Percentiles rank a stretch among this genome's conserved stretches.
Evolutionary conservation across 2,329 filamentous ascomycete genomes (phyloP).

Genomic region (Ophiocordyceps camponoti-saundersi): DNA sequence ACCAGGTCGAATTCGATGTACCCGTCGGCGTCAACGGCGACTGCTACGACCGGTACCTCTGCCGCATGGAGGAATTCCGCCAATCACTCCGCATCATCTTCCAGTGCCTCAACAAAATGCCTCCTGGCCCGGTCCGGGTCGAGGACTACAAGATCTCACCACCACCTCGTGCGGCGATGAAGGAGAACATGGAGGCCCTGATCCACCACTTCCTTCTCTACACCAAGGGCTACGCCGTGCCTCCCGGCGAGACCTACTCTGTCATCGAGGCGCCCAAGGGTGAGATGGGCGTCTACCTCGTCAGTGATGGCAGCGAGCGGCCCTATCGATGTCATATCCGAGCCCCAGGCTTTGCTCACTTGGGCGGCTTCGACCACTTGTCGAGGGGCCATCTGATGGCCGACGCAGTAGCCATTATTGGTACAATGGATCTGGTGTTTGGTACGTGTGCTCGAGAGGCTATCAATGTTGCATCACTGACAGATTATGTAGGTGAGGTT

Average conservation of each 20-base stretch:
- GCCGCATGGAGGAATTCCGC: slow-evolving; percentile 98
- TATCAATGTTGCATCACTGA: slow-evolving; percentile 13
- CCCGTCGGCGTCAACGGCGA: slow-evolving; percentile 93
- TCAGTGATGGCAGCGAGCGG: slow-evolving; percentile 89
- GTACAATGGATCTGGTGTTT: slow-evolving; percentile 79
- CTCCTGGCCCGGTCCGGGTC: slow-evolving; percentile 78
- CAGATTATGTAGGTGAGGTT: slow-evolving; percentile 34
- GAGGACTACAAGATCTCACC: slow-evolving; percentile 98
- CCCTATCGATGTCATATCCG: slow-evolving; percentile 97
- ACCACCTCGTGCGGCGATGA: slow-evolving; percentile 94
- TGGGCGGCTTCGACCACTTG: slow-evolving; percentile 87
- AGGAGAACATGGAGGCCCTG: slow-evolving; percentile 99
- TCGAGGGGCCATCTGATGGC: slow-evolving; percentile 84
- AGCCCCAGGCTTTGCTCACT: slow-evolving; percentile 88
- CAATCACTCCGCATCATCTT: slow-evolving; percentile 96
- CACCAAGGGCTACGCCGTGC: slow-evolving; percentile 95
- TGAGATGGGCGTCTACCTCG: slow-evolving; percentile 95
- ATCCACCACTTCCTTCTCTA: slow-evolving; percentile 99
- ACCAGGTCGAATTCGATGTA: slow-evolving; percentile 94
- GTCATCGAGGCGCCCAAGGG: slow-evolving; percentile 99
- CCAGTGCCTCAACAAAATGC: slow-evolving; percentile 99
- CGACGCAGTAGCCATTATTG: slow-evolving; percentile 91
- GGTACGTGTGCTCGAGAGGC: slow-evolving; percentile 34
- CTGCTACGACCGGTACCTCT: slow-evolving; percentile 98
- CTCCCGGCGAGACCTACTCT: slow-evolving; percentile 93